phyloP scores from a whole-genome alignment of 1,284 basidiomycete genomes.

The Apiotrichum gracile region DNA sequence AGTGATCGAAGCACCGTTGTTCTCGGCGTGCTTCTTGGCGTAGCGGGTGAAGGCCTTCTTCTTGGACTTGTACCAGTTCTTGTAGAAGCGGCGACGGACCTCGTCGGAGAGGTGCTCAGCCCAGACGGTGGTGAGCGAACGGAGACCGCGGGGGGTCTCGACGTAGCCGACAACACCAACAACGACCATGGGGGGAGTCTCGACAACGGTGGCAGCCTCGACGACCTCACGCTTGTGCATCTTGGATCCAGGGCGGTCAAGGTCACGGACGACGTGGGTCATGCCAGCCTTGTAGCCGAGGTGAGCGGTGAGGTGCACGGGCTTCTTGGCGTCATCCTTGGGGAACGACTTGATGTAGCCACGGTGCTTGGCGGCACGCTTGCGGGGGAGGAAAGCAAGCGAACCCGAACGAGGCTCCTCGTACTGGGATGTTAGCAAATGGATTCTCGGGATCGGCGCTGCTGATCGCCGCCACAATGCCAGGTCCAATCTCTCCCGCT shows the following conservation, averaged over 20 bases:
- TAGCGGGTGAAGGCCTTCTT: conserved; percentile 98
- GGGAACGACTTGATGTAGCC: conserved; percentile 99
- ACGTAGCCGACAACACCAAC: conserved; percentile 99
- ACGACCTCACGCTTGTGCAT: conserved; percentile 99
- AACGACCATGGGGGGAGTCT: conserved; percentile 95
- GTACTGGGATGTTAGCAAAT: conserved; percentile 55
- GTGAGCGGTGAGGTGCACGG: conserved; percentile 94
- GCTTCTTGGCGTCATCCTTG: conserved; percentile 99
- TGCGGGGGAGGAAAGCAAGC: conserved; percentile 73
- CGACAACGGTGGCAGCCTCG: conserved; percentile 92
- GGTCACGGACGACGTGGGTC: conserved; percentile 99
- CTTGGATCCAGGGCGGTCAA: conserved; percentile 98
- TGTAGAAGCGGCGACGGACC: conserved; percentile 98
- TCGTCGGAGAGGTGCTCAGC: conserved; percentile 67
- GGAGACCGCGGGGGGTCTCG: conserved; percentile 98
- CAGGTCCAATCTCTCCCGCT: too few species aligned
- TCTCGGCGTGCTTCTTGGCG: conserved; percentile 98
- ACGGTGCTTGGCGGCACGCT: conserved; percentile 90
- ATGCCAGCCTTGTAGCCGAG: conserved; percentile 99
- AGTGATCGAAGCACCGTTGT: conserved; percentile 81
- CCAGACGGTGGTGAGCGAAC: conserved; percentile 67
- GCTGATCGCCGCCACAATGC: too few species aligned
- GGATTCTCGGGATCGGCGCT: background rate
- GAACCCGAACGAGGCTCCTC: conserved; percentile 94
- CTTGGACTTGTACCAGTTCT: conserved; percentile 99